Percentiles rank a stretch among this genome's conserved stretches.
Evolutionary conservation across 208 protist genomes (phyloP).

Genomic region (Acanthamoeba royreba): DNA sequence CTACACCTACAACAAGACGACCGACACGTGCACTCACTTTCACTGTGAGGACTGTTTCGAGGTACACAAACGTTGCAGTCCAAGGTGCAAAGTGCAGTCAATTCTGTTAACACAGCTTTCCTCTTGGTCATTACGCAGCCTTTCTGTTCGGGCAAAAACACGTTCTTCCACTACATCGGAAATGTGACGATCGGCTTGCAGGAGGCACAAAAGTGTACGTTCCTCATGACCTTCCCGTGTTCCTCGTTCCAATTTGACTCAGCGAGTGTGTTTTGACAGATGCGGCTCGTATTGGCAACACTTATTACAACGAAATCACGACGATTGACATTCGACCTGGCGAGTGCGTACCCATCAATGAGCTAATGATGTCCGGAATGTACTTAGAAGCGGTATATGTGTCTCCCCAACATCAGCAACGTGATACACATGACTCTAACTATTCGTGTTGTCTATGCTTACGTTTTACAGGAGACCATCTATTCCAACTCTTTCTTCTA

Average conservation of each 20-base stretch:
- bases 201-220: neutral
- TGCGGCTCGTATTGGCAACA: neutral
- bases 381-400: neutral
- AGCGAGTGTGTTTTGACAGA: neutral
- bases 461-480: neutral
- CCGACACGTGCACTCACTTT: neutral
- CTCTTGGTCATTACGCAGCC: neutral
- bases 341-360: neutral
- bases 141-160: neutral
- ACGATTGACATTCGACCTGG: neutral
- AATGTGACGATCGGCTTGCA: slow-evolving; percentile 3
- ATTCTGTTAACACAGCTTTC: neutral
- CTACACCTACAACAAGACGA: neutral
- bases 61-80: neutral
- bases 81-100: neutral
- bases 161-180: neutral
- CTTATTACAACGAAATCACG: neutral
- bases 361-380: neutral
- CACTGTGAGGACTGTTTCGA: neutral
- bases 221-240: neutral
- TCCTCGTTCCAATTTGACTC: neutral
- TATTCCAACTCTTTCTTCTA: neutral
- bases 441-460: neutral
- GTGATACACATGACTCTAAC: neutral
- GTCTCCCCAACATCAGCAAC: neutral